These are phyloP conservation scores for Nothophytophthora sp. DNA, from an alignment of 352 stramenopile species.

Conservation along the genomic window DNA sequence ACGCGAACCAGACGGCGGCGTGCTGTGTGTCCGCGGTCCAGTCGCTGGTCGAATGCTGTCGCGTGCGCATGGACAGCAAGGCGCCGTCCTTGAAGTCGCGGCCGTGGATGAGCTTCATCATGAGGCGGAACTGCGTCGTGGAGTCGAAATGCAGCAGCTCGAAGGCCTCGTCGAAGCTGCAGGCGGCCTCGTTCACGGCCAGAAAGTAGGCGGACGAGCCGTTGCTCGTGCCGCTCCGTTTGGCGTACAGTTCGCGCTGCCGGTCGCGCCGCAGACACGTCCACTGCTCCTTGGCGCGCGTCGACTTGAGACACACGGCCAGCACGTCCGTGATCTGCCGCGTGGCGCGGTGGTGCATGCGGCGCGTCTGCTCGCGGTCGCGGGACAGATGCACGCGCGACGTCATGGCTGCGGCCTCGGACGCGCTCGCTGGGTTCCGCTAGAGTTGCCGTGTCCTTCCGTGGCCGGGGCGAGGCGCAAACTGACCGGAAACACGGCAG, in stretches of 20 bases:
- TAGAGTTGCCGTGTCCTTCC: too few species aligned
- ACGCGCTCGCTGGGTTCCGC: too few species aligned
- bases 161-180: conserved; percentile 61
- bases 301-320: conserved; percentile 52
- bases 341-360: conserved; percentile 67
- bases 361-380: conserved; percentile 46
- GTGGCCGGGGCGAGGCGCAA: too few species aligned
- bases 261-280: conserved; percentile 50
- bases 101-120: conserved; percentile 64
- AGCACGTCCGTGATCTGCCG: conserved; percentile 64
- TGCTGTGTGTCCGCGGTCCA: conserved; percentile 50
- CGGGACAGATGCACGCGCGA: conserved; percentile 42
- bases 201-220: conserved; percentile 47
- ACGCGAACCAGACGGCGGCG: conserved; percentile 59
- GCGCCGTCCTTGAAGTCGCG: conserved; percentile 57
- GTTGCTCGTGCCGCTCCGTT: conserved; percentile 30
- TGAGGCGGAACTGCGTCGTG: conserved; percentile 52
- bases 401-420: conserved; percentile 22
- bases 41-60: conserved; percentile 32
- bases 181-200: conserved; percentile 59
- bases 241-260: conserved; percentile 58
- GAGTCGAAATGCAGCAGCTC: conserved; percentile 59
- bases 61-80: conserved; percentile 41
- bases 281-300: conserved; percentile 58
- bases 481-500: too few species aligned